These are phyloP conservation scores for Neocallimastix lanati DNA, from an alignment of 192 early-diverging fungal genomes.

Conservation along the genomic window DNA sequence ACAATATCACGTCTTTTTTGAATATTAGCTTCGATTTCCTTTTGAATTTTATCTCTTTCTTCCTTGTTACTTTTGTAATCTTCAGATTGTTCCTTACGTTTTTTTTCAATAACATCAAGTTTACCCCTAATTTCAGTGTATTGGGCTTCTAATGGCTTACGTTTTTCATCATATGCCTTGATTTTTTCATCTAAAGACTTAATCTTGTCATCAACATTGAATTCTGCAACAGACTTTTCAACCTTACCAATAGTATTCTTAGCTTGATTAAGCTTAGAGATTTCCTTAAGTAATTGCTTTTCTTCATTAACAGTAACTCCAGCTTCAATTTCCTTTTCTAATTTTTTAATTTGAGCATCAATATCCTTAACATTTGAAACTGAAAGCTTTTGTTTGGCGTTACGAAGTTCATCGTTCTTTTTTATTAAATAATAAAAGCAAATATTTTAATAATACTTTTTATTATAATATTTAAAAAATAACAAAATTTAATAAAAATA, in stretches of 20 bases:
- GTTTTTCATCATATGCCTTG: constrained; percentile 11
- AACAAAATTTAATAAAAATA: too few relatives aligned
- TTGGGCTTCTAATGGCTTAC: constrained; percentile 37
- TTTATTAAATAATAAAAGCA: constrained; percentile 6
- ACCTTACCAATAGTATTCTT: constrained; percentile 51
- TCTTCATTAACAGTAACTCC: constrained; percentile 76
- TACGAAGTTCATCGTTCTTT: constrained; percentile 47
- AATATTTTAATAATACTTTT: too few relatives aligned
- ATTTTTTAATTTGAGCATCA: constrained; percentile 34
- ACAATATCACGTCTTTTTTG: neutral
- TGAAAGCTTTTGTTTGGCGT: constrained; percentile 43
- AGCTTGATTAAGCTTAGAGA: constrained; percentile 54
- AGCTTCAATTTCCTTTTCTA: constrained; percentile 59
- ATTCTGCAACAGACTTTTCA: constrained; percentile 30
- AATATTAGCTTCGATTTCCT: constrained; percentile 12
- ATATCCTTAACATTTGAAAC: constrained; percentile 69
- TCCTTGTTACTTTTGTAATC: constrained; percentile 54
- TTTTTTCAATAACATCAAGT: constrained; percentile 50
- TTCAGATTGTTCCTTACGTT: constrained; percentile 44
- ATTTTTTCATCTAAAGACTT: constrained; percentile 36
- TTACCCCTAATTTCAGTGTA: constrained; percentile 52
- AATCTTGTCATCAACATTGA: constrained; percentile 41
- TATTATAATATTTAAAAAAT: too few relatives aligned
- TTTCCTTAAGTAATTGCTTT: constrained; percentile 67
- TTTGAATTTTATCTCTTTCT: constrained; percentile 52